Evolutionary conservation across 2,329 filamentous ascomycete genomes (phyloP).

Genomic region (Hymenoscyphus occultus): DNA sequence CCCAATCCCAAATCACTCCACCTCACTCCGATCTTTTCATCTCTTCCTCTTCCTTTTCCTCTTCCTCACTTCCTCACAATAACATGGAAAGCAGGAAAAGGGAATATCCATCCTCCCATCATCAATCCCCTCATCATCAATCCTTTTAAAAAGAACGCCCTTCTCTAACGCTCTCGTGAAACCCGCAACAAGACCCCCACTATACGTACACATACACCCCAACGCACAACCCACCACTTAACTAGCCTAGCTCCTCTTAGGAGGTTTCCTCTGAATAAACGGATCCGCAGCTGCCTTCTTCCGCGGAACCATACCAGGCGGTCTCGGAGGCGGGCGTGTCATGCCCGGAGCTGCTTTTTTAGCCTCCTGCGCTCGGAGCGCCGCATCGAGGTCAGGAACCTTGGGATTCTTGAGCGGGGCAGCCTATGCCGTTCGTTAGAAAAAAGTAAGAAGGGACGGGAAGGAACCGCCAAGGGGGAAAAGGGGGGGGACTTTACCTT

Average conservation of each 20-base stretch:
- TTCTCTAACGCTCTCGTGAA: too few species aligned
- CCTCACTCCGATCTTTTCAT: too few species aligned
- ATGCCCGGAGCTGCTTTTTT: constrained; percentile 17
- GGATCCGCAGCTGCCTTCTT: constrained; percentile 28
- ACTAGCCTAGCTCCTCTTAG: constrained; percentile 14
- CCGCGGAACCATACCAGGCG: constrained; percentile 23
- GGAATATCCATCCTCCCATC: too few species aligned
- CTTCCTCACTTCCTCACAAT: too few species aligned
- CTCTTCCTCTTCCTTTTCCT: too few species aligned
- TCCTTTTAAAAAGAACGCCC: too few species aligned
- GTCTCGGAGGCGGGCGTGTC: constrained; percentile 16
- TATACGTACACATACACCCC: too few species aligned
- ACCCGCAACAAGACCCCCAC: too few species aligned
- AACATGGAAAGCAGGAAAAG: too few species aligned
- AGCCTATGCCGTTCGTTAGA: not conserved
- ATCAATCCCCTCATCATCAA: too few species aligned
- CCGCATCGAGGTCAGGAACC: constrained; percentile 22
- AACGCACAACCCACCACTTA: not conserved
- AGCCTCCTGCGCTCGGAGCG: constrained; percentile 26
- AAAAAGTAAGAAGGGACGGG: not conserved
- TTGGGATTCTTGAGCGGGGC: constrained; percentile 1
- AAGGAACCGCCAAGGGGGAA: not conserved
- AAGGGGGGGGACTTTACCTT: constrained; percentile 18
- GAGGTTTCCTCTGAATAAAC: constrained; percentile 29
- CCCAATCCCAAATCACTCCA: too few species aligned